Evolutionary conservation across 345 rosid genomes (phyloP).

Genomic region (Eucalyptus rudis): DNA sequence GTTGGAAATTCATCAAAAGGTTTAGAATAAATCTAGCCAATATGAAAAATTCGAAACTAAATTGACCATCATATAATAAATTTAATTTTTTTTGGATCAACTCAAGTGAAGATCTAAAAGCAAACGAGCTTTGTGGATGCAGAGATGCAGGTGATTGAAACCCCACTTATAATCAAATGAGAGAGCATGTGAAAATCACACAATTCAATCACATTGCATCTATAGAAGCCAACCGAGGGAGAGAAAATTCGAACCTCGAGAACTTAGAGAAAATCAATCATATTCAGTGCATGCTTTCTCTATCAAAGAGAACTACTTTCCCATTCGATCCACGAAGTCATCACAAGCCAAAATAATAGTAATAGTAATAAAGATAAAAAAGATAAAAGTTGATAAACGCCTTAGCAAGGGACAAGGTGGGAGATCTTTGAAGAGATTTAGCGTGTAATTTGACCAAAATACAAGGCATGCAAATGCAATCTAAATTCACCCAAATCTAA

Average conservation of each 20-base stretch:
- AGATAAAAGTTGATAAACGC: too few species aligned
- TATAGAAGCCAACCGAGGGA: background rate
- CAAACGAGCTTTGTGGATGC: background rate
- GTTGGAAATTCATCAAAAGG: background rate
- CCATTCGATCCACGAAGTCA: background rate
- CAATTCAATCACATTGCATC: background rate
- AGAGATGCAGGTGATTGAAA: background rate
- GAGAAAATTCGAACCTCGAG: background rate
- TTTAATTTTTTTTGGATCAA: background rate
- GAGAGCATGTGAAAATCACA: background rate
- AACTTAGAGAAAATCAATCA: background rate
- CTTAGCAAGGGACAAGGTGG: background rate
- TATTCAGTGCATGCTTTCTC: background rate
- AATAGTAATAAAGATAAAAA: too few species aligned
- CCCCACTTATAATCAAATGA: background rate
- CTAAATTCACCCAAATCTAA: background rate
- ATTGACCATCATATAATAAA: accelerated
- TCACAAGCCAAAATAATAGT: too few species aligned
- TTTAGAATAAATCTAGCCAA: background rate
- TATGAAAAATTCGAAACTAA: background rate
- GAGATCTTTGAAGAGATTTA: background rate
- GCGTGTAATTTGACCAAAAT: background rate
- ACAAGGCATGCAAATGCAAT: background rate
- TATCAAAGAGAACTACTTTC: background rate
- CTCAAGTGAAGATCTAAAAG: background rate